phyloP scores from a whole-genome alignment of 1,284 basidiomycete genomes.

The Ustilago nuda region DNA sequence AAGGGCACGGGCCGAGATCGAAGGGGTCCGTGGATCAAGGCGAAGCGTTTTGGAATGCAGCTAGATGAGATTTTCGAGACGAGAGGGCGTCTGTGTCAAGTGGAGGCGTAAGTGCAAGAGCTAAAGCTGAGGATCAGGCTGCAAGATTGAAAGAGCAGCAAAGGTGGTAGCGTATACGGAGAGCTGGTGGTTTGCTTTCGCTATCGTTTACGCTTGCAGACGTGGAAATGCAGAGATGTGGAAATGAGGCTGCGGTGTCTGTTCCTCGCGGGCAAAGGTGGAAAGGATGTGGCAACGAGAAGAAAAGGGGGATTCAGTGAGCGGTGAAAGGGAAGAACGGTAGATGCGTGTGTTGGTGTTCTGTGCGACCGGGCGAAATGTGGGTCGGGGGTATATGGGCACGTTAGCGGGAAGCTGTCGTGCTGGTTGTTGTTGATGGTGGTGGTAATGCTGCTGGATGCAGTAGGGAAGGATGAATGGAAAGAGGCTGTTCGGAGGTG shows the following conservation, averaged over 20 bases:
- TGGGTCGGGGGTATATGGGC: slow-evolving; percentile 7
- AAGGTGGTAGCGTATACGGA: background rate
- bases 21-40: background rate
- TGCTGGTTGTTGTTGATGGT: background rate
- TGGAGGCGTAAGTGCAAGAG: background rate
- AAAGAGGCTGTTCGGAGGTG: background rate
- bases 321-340: background rate
- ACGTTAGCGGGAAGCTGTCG: background rate
- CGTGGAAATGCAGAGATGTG: background rate
- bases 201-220: no score
- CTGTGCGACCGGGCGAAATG: background rate
- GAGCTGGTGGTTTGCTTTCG: no score
- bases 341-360: background rate
- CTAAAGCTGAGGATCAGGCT: background rate
- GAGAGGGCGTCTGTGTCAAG: background rate
- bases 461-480: background rate
- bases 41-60: background rate
- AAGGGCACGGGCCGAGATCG: slow-evolving; percentile 8
- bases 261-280: background rate
- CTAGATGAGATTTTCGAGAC: slow-evolving; percentile 1
- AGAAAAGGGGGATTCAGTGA: background rate
- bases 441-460: background rate
- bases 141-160: background rate
- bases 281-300: background rate
- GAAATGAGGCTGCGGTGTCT: background rate